Evolutionary conservation across 1,284 basidiomycete genomes (phyloP), one percentile per base, ranked within the genome.

Genomic region (Tremellales sp.): DNA sequence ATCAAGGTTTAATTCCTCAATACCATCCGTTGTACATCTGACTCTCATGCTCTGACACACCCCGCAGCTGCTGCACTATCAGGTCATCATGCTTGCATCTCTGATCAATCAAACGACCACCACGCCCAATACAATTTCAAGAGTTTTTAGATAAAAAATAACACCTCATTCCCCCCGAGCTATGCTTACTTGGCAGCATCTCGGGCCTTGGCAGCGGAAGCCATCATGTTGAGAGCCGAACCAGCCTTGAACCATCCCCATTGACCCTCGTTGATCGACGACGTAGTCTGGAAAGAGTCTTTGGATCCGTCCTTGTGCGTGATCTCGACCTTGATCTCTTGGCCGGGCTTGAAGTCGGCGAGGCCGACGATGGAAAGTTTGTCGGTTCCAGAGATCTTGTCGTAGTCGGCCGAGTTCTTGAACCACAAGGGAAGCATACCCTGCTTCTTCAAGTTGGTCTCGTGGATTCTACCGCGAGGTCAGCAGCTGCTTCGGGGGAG

Each of bases 241-340:
- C 89, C 89, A 65, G 88, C 87, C 79, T 88, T 89, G 82, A 93
- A 92, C 89, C 89, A 93, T 63, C 81, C 85, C 66, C 92, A 90
- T 75, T 94, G 90, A 44, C 87, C 87, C 74, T 88, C 54, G 60
- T 59, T 61, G 65, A 60, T 60, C 29, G 66, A 68, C 35, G 61
- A 53, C 37, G 51, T 45, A 50, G 62, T 56, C 70, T 77, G 60
- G 56, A 83, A 81, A 43, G 60, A 53, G 62, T 89, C 85, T 61
- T 78, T 79, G 46, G 77, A 75, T 36, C 91, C 90, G 69, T 94
- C 85, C 63, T 80, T 75, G 75, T 93, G 90, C 76, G 88, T 89
- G 61, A 81, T 76, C 40, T 79, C 78, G 51, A 92, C 76, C 26
- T 82, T 86, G 72, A 97, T 75, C 76, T 91, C 84, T 80, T 90